Evolutionary conservation across 148 eudicot genomes (phyloP).

Genomic region (Camellia granthamiana): DNA sequence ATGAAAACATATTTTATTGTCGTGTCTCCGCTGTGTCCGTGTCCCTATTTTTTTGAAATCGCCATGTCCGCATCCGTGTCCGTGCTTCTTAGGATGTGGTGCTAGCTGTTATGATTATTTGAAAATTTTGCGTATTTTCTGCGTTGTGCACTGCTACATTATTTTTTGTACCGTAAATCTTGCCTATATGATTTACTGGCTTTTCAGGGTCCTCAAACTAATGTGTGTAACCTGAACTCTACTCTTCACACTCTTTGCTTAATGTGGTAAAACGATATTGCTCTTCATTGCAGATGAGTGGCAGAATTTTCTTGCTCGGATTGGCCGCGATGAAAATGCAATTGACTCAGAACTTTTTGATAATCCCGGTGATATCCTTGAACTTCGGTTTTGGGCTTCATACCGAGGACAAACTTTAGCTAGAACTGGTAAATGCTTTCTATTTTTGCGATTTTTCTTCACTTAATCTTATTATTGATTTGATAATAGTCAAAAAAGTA

Average conservation of each 20-base stretch:
- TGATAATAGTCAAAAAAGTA: neutral
- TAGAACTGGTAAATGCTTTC: constrained; percentile 67
- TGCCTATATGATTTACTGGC: neutral
- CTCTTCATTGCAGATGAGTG: constrained; percentile 69
- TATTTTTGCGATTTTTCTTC: neutral
- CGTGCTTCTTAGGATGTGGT: neutral
- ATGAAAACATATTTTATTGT: no score
- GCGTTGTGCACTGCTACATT: neutral
- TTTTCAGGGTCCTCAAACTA: neutral
- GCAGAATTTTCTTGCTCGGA: constrained; percentile 91
- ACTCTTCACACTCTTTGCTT: neutral
- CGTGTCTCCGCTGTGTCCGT: no score
- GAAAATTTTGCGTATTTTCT: neutral
- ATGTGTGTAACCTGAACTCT: neutral
- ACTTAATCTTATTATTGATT: neutral
- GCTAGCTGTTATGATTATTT: neutral
- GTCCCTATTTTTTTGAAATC: no score
- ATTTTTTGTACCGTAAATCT: neutral
- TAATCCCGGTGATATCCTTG: constrained; percentile 71
- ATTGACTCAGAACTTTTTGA: constrained; percentile 71
- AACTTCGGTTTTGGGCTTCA: constrained; percentile 97
- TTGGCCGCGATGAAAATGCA: constrained; percentile 85
- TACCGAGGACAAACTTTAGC: constrained; percentile 96
- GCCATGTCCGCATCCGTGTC: no score
- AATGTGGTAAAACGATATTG: neutral